Percentiles rank a stretch among this genome's conserved stretches.
Conservation (phyloP, 1,284 basidiomycete genomes). For the Malassezia globosa region DNA sequence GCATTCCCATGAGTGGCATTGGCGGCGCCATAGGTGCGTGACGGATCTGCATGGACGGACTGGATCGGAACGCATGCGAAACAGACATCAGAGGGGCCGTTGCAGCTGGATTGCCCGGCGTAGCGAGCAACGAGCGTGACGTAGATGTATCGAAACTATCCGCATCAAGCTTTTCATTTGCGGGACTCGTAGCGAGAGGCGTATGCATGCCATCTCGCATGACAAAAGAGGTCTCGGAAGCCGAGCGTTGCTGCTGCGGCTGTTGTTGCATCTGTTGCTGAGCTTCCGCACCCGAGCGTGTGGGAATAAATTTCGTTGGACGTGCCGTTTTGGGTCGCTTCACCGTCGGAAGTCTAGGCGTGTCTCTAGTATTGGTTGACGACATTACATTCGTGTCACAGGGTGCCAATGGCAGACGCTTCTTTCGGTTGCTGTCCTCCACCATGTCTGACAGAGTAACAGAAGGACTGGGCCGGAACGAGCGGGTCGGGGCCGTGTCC, state of each 20-base stretch:
- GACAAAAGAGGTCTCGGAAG: too few relatives aligned
- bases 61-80: not conserved
- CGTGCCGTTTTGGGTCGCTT: slow-evolving; percentile 12
- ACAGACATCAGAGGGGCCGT: not conserved
- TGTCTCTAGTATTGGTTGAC: not conserved
- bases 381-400: not conserved
- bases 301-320: not conserved
- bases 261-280: not conserved
- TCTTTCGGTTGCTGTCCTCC: slow-evolving; percentile 5
- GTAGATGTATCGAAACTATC: slow-evolving; percentile 5
- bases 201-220: not conserved
- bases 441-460: not conserved
- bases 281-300: not conserved
- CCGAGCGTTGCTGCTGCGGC: not conserved
- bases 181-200: not conserved
- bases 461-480: not conserved
- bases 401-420: slow-evolving; percentile 4
- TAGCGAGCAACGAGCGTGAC: slow-evolving; percentile 22
- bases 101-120: slow-evolving; percentile 9
- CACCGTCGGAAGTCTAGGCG: not conserved
- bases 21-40: slow-evolving; percentile 23
- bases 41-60: slow-evolving; percentile 9
- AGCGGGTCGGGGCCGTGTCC: not conserved
- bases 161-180: slow-evolving; percentile 14
- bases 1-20: not conserved